phyloP scores from a whole-genome alignment of 345 rosid species.

The Turnera subulata region DNA sequence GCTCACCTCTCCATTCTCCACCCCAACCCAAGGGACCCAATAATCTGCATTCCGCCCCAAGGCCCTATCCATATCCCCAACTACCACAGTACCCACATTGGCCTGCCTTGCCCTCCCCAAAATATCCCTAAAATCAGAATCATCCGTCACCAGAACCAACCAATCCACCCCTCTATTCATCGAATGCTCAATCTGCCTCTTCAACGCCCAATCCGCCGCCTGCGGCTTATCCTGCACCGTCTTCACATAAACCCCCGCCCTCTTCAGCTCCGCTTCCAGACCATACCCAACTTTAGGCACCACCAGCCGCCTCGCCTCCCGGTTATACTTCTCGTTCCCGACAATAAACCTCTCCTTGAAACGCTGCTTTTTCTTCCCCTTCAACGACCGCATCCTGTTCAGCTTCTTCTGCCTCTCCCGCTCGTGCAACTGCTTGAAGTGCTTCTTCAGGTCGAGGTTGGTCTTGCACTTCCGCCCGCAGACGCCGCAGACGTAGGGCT shows the following conservation, averaged over 20 bases:
- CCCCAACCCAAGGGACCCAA: constrained; percentile 88
- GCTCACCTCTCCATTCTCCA: constrained; percentile 66
- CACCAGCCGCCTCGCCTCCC: constrained; percentile 59
- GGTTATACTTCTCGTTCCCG: constrained; percentile 74
- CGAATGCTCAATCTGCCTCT: constrained; percentile 86
- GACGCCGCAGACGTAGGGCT: constrained; percentile 62
- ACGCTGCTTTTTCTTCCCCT: constrained; percentile 76
- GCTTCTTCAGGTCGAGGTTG: constrained; percentile 73
- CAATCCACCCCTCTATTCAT: constrained; percentile 86
- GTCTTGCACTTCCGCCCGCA: constrained; percentile 87
- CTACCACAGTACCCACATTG: constrained; percentile 73
- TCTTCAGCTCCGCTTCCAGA: constrained; percentile 59
- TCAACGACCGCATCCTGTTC: constrained; percentile 68
- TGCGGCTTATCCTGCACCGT: constrained; percentile 93
- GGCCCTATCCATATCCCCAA: constrained; percentile 64
- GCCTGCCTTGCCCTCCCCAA: constrained; percentile 75
- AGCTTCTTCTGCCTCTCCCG: constrained; percentile 83
- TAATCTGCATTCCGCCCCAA: constrained; percentile 73
- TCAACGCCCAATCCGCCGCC: constrained; percentile 96
- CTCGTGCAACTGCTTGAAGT: constrained; percentile 86
- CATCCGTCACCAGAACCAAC: constrained; percentile 83
- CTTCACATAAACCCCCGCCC: constrained; percentile 80
- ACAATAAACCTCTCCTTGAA: constrained; percentile 61
- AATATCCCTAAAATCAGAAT: constrained; percentile 71
- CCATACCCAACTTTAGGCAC: constrained; percentile 75